Evolutionary conservation across 2,329 filamentous ascomycete genomes (phyloP).

Genomic region (Triangularia verruculosa): DNA sequence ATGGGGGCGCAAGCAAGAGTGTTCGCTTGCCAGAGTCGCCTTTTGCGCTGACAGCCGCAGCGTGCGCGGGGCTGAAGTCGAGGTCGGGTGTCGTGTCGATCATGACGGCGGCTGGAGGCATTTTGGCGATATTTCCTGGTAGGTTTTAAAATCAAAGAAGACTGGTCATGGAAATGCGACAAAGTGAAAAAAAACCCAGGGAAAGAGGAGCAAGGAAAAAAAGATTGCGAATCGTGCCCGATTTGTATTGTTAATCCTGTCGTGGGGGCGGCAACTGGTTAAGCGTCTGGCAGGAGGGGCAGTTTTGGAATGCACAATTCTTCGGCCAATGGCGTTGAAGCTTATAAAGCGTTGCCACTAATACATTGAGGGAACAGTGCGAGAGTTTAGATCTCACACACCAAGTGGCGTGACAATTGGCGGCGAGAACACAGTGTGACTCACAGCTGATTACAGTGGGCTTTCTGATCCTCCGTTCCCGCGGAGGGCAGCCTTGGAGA

Average conservation of each 20-base stretch:
- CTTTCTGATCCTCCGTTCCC: neutral
- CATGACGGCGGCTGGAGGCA: slow-evolving; percentile 13
- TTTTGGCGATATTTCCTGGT: neutral
- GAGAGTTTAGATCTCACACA: neutral
- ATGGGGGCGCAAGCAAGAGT: slow-evolving; percentile 73
- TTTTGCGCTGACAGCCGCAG: neutral
- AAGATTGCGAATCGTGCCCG: neutral
- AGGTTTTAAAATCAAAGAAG: neutral
- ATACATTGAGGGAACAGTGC: neutral
- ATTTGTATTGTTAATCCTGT: slow-evolving; percentile 1
- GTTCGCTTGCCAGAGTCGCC: slow-evolving; percentile 20
- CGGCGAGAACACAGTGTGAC: neutral
- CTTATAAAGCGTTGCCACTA: neutral
- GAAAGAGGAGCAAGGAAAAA: neutral
- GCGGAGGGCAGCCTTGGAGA: neutral
- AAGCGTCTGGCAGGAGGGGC: neutral
- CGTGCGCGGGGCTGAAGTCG: slow-evolving; percentile 43
- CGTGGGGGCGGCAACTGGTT: neutral
- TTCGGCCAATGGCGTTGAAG: neutral
- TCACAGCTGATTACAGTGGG: neutral
- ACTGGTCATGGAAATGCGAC: neutral
- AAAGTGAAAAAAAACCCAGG: neutral
- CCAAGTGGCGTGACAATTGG: neutral
- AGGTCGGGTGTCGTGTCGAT: slow-evolving; percentile 28
- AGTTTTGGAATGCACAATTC: neutral